Conservation (phyloP, 1,139 yeast genomes). For the Suhomyces coccinellae region DNA sequence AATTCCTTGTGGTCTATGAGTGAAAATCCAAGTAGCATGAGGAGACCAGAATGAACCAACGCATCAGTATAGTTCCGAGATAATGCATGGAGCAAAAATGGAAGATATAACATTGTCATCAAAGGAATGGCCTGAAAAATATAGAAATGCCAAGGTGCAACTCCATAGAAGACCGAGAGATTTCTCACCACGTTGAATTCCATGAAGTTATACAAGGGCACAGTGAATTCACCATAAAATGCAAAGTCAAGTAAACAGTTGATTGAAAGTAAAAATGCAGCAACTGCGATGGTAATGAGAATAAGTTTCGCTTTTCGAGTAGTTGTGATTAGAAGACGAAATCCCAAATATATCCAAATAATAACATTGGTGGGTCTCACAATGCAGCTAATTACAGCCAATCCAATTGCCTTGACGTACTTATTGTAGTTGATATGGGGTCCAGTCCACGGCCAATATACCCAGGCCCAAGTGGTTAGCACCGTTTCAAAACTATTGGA, state of each 20-base stretch:
- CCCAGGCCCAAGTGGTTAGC: constrained; percentile 67
- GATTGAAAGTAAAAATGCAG: constrained; percentile 27
- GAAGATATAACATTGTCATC: constrained; percentile 64
- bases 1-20: constrained; percentile 82
- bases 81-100: constrained; percentile 41
- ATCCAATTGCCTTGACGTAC: constrained; percentile 17
- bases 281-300: constrained; percentile 10
- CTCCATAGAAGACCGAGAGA: constrained; percentile 81
- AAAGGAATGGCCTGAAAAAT: constrained; percentile 80
- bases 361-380: constrained; percentile 83
- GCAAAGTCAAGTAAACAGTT: constrained; percentile 50
- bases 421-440: constrained; percentile 14
- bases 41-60: constrained; percentile 29
- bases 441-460: constrained; percentile 68
- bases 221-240: constrained; percentile 57
- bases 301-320: constrained; percentile 14
- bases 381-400: constrained; percentile 61
- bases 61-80: constrained; percentile 14
- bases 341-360: constrained; percentile 69
- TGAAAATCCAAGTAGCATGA: constrained; percentile 59
- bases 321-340: constrained; percentile 23
- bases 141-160: constrained; percentile 85
- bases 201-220: constrained; percentile 71
- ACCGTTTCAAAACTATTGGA: constrained; percentile 81
- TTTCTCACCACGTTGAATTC: constrained; percentile 74